Conservation (phyloP, 1,284 basidiomycete species). For the Leccinum huronense region DNA sequence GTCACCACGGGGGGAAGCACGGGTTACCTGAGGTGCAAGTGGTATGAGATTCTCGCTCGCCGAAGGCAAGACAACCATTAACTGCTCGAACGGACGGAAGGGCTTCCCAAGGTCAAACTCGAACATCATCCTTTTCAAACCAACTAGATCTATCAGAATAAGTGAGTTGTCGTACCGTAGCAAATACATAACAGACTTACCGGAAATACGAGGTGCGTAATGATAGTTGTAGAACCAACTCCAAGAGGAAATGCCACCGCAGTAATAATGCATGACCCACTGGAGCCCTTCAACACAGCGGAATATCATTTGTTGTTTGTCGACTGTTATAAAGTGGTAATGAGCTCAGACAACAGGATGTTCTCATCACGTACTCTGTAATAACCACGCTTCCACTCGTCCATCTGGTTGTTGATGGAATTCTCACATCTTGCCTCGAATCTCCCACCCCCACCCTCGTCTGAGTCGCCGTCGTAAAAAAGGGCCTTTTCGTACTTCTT, state of each 20-base stretch:
- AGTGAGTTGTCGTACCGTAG: constrained; percentile 9
- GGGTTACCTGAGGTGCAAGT: constrained; percentile 70
- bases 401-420: constrained; percentile 80
- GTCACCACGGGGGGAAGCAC: not conserved
- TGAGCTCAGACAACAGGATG: constrained; percentile 4
- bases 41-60: constrained; percentile 91
- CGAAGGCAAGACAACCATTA: constrained; percentile 96
- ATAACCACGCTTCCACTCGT: constrained; percentile 88
- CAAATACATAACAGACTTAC: constrained; percentile 42
- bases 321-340: constrained; percentile 42
- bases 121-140: constrained; percentile 80
- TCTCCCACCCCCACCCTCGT: constrained; percentile 51
- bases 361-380: constrained; percentile 64
- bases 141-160: constrained; percentile 63
- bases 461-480: constrained; percentile 56
- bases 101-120: constrained; percentile 85
- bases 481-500: constrained; percentile 87
- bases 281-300: constrained; percentile 94
- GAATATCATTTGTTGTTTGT: constrained; percentile 68
- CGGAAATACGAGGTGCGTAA: constrained; percentile 92
- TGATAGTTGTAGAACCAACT: constrained; percentile 99
- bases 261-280: constrained; percentile 99
- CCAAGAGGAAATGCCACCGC: constrained; percentile 96
- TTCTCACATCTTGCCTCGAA: constrained; percentile 78
- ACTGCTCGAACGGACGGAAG: constrained; percentile 93